These are phyloP conservation scores for Schizonepeta tenuifolia DNA, from an alignment of 257 asterid species.

Conservation along the genomic window DNA sequence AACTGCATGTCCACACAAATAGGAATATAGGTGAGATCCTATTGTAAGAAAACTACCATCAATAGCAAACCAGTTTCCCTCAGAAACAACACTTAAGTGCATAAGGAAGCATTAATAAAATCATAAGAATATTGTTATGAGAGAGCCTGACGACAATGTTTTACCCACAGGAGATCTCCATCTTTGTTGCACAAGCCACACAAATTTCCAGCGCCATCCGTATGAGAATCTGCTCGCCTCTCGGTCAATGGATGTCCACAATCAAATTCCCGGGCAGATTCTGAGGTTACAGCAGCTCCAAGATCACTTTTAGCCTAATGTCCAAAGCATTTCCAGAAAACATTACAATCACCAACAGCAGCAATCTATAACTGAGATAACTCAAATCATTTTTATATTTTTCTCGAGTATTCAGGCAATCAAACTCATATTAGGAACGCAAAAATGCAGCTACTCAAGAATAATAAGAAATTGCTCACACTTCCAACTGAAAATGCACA, in stretches of 20 bases:
- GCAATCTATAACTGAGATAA: conserved; percentile 2
- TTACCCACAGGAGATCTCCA: conserved; percentile 81
- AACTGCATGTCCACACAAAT: conserved; percentile 14
- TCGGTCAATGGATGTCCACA: conserved; percentile 29
- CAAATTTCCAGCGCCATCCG: conserved; percentile 37
- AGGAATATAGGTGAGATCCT: background rate
- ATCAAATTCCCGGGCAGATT: conserved; percentile 34
- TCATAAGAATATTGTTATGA: conserved; percentile 16
- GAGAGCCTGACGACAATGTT: conserved; percentile 42
- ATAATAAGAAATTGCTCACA: conserved; percentile 2
- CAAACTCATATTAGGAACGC: conserved; percentile 21
- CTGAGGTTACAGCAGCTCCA: conserved; percentile 50
- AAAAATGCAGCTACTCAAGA: background rate
- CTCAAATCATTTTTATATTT: conserved; percentile 2
- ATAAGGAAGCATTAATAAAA: conserved; percentile 12
- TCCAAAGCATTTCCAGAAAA: conserved; percentile 37
- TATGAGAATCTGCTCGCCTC: conserved; percentile 42
- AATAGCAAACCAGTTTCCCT: background rate
- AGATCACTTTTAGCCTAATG: conserved; percentile 59
- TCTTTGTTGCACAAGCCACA: conserved; percentile 58
- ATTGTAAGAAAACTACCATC: conserved; percentile 18
- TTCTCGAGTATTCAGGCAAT: conserved; percentile 19
- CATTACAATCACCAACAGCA: conserved; percentile 28
- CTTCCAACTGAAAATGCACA: background rate
- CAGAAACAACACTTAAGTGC: conserved; percentile 26